A percentile compares a stretch with the other conserved stretches of the same genome.
Conservation (phyloP, 257 asterid species). For the Parsonsia alboflavescens region DNA sequence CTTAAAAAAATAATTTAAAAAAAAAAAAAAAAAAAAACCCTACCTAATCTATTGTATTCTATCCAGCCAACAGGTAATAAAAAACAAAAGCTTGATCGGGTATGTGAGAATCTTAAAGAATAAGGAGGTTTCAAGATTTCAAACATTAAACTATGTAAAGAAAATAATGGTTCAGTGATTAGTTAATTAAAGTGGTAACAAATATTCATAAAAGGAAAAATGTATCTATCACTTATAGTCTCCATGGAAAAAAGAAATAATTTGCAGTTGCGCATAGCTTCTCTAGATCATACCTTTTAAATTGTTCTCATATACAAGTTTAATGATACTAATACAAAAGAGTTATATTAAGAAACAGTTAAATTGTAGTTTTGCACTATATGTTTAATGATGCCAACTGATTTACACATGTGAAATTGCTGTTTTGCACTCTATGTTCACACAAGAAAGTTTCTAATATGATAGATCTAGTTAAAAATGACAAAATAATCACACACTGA, state of each 20-base stretch:
- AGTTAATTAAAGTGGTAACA: neutral
- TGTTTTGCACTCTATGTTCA: neutral
- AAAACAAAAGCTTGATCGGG: neutral
- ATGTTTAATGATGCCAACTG: neutral
- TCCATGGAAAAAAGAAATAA: neutral
- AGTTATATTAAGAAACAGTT: neutral
- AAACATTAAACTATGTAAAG: neutral
- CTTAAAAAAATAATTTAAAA: neutral
- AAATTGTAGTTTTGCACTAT: no score
- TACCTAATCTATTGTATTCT: neutral
- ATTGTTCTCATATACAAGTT: neutral
- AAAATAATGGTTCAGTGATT: neutral
- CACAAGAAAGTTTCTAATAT: neutral
- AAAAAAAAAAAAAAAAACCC: neutral
- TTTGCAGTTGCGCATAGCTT: no score
- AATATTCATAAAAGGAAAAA: neutral
- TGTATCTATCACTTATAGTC: neutral
- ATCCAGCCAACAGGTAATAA: neutral
- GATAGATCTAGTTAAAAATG: neutral
- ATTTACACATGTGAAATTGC: neutral
- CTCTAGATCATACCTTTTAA: no score
- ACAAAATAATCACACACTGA: neutral
- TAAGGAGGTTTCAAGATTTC: neutral
- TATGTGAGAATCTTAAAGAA: neutral
- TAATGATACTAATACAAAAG: neutral